Base-by-base conservation (phyloP, 2,329 filamentous ascomycete species). In the Pseudopyrenochaeta lycopersici region DNA sequence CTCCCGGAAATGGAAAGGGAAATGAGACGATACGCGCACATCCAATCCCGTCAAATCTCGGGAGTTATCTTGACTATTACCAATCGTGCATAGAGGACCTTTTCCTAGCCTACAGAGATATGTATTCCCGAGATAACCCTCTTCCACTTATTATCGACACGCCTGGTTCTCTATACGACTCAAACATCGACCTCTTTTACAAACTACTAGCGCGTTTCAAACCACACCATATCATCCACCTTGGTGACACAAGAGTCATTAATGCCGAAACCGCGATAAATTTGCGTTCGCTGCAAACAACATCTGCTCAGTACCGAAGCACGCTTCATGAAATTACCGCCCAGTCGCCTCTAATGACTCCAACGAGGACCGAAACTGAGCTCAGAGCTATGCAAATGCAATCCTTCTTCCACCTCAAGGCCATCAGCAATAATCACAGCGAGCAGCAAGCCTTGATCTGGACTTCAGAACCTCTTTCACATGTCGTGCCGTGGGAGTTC, bases 371-470 rank as follows among this genome's bases (percentile, higher is more conserved):
- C 9, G 83, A 89, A 0, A 81, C 85, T 0, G 87, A 93, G 56
- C 74, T 91, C 2, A 80, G 89, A 45, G 82, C 84, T 5, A 92
- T 94, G 88, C 89, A 92, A 62, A 85, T 83, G n/a, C 88, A 92
- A 82, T 88, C 90, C 0, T 94, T 93, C 64, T 91, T 94, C 66
- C 91, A 94, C 68, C 68, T 60, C 43, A 42, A 50, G 52, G 27
- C 48, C 40, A 27, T 53, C 52, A 18, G 60, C 62, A 36, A 44
- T 60, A 49, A 32, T 17, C 5, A 12, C 9, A 33, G 40, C 46
- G 29, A 54, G 54, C 7, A 61, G 61, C 44, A 63, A 36, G 58
- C 55, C 59, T 47, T 74, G 17, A 72, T 68, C 39, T 90, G 87
- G 84, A 76, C 82, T 46, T 54, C 80, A 0, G 78, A 76, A 0